These are phyloP conservation scores for Pilatotrama ljubarskyi DNA, from an alignment of 768 basidiomycete genomes.

Conservation along the genomic window DNA sequence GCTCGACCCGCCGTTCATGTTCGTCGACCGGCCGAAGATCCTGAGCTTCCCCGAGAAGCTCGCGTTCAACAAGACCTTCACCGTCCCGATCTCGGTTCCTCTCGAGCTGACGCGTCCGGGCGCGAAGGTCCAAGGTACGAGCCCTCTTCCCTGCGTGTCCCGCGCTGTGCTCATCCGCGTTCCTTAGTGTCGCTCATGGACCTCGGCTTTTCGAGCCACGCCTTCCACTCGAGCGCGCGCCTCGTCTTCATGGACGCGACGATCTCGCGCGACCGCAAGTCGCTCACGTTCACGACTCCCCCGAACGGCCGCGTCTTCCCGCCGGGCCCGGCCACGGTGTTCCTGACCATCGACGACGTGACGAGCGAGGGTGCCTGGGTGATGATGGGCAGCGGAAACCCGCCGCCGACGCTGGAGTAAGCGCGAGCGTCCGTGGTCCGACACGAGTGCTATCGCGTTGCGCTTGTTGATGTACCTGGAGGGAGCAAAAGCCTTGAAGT, in stretches of 20 bases:
- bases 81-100: slow-evolving; percentile 47
- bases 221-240: slow-evolving; percentile 72
- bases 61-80: slow-evolving; percentile 46
- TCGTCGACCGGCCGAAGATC: slow-evolving; percentile 55
- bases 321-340: slow-evolving; percentile 80
- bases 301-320: slow-evolving; percentile 68
- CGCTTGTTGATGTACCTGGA: no score
- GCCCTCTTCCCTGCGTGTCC: not conserved
- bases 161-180: not conserved
- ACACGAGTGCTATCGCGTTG: no score
- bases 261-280: slow-evolving; percentile 43
- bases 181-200: slow-evolving; percentile 72
- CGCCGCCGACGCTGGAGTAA: slow-evolving; percentile 56
- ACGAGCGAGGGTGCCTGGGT: slow-evolving; percentile 64
- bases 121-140: slow-evolving; percentile 48
- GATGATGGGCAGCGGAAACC: slow-evolving; percentile 67
- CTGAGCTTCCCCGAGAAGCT: slow-evolving; percentile 37
- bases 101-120: slow-evolving; percentile 33
- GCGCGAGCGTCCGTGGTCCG: not conserved
- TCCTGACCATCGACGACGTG: slow-evolving; percentile 60
- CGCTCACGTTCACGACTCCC: slow-evolving; percentile 61
- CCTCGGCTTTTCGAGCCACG: slow-evolving; percentile 76
- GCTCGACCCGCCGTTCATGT: slow-evolving; percentile 83
- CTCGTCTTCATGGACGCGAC: slow-evolving; percentile 62
- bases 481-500: no score